Percentiles rank a stretch among this genome's conserved stretches.
Evolutionary conservation across 2,329 filamentous ascomycete genomes (phyloP).

Genomic region (Immersiporthe knoxdaviesiana): DNA sequence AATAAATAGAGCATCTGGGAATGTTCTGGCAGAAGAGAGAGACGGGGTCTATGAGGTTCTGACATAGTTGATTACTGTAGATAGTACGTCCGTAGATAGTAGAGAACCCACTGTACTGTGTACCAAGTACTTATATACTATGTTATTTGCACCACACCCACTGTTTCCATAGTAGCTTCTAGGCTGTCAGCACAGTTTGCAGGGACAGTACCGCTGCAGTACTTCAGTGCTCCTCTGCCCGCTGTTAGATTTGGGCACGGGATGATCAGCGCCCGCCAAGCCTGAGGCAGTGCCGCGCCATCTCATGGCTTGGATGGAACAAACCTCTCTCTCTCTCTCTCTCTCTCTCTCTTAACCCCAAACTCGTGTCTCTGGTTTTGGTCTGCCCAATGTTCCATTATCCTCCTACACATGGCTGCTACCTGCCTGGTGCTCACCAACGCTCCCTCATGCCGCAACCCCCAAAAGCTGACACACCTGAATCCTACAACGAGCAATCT

Average conservation of each 20-base stretch:
- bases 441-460: neutral
- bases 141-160: no score
- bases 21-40: neutral
- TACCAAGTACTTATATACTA: no score
- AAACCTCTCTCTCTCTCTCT: neutral
- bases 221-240: slow-evolving; percentile 1
- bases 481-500: neutral
- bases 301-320: neutral
- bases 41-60: no score
- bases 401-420: neutral
- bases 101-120: no score
- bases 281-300: slow-evolving; percentile 19
- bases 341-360: no score
- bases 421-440: neutral
- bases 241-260: neutral
- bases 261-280: slow-evolving; percentile 18
- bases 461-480: slow-evolving; percentile 5
- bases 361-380: neutral
- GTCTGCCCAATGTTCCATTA: neutral
- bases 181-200: slow-evolving; percentile 5
- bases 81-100: no score
- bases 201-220: neutral
- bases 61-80: no score
- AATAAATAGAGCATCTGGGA: neutral
- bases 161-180: neutral